A percentile compares a stretch with the other conserved stretches of the same genome.
These are phyloP conservation scores for Orobanche coerulescens DNA, from an alignment of 257 asterid genomes.

Conservation along the genomic window DNA sequence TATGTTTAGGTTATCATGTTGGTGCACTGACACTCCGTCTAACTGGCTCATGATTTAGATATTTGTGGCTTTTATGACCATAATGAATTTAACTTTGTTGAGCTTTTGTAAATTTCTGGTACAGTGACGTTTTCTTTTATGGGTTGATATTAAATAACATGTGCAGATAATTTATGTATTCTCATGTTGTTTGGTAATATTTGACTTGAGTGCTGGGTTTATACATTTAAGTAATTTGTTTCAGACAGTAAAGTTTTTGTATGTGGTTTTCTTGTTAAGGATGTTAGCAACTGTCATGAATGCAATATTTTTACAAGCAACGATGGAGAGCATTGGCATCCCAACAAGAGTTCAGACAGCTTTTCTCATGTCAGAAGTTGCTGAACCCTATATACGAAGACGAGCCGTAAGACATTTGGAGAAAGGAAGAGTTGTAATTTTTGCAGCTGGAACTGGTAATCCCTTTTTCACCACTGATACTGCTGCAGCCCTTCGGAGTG, in stretches of 20 bases:
- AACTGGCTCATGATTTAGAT: not conserved
- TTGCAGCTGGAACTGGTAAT: slow-evolving; percentile 98
- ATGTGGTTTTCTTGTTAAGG: slow-evolving; percentile 35
- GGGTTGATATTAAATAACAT: not conserved
- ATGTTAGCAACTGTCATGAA: slow-evolving; percentile 99
- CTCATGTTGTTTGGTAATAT: not conserved
- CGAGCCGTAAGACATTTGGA: slow-evolving; percentile 94
- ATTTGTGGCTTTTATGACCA: not conserved
- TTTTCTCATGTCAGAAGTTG: slow-evolving; percentile 97
- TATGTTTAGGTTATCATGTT: not conserved
- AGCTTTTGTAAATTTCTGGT: not conserved
- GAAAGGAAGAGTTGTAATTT: slow-evolving; percentile 95
- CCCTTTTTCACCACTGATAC: slow-evolving; percentile 99
- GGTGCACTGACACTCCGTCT: not conserved
- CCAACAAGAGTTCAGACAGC: slow-evolving; percentile 99
- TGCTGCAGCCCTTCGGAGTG: slow-evolving; percentile 94
- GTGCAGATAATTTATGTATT: not conserved
- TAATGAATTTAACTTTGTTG: not conserved
- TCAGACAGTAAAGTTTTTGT: slow-evolving; percentile 11
- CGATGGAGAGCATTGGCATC: slow-evolving; percentile 96
- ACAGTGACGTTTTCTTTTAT: not conserved
- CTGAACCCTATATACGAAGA: slow-evolving; percentile 92
- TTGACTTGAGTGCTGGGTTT: not conserved
- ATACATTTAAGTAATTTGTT: slow-evolving; percentile 3
- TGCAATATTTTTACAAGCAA: slow-evolving; percentile 92